phyloP scores from a whole-genome alignment of 2,329 filamentous ascomycete genomes.

The Nothophoma quercina region DNA sequence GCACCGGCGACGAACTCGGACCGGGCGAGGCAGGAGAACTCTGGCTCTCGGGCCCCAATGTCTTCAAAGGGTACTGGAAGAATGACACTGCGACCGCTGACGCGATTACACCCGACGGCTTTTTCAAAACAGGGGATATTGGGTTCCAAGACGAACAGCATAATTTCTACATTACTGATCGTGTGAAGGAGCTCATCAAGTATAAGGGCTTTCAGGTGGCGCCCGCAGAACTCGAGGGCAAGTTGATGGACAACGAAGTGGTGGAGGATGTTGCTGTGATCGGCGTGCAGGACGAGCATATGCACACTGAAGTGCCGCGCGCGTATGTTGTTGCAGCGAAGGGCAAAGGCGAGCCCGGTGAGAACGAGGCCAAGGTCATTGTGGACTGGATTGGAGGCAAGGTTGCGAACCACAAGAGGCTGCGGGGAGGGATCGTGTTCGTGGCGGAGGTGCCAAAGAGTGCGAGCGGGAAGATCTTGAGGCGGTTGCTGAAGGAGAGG shows the following conservation, averaged over 20 bases:
- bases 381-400: slow-evolving; percentile 31
- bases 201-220: slow-evolving; percentile 43
- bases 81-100: slow-evolving; percentile 73
- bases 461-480: slow-evolving; percentile 57
- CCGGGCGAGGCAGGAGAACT: slow-evolving; percentile 63
- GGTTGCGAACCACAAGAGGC: slow-evolving; percentile 39
- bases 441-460: slow-evolving; percentile 58
- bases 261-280: slow-evolving; percentile 40
- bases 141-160: slow-evolving; percentile 34
- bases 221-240: slow-evolving; percentile 40
- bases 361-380: slow-evolving; percentile 24
- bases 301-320: slow-evolving; percentile 39
- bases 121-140: slow-evolving; percentile 41
- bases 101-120: slow-evolving; percentile 76
- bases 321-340: slow-evolving; percentile 38
- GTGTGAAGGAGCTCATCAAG: slow-evolving; percentile 44
- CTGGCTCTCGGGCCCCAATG: slow-evolving; percentile 78
- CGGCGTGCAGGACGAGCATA: slow-evolving; percentile 33
- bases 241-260: slow-evolving; percentile 32
- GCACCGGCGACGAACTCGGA: slow-evolving; percentile 63
- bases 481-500: slow-evolving; percentile 37
- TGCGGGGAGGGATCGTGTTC: slow-evolving; percentile 50
- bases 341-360: slow-evolving; percentile 11
- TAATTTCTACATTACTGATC: slow-evolving; percentile 43
- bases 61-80: slow-evolving; percentile 80